A percentile compares a stretch with the other conserved stretches of the same genome.
Conservation (phyloP, 805 yeast species). For the Monosporozyma yasuniensis region DNA sequence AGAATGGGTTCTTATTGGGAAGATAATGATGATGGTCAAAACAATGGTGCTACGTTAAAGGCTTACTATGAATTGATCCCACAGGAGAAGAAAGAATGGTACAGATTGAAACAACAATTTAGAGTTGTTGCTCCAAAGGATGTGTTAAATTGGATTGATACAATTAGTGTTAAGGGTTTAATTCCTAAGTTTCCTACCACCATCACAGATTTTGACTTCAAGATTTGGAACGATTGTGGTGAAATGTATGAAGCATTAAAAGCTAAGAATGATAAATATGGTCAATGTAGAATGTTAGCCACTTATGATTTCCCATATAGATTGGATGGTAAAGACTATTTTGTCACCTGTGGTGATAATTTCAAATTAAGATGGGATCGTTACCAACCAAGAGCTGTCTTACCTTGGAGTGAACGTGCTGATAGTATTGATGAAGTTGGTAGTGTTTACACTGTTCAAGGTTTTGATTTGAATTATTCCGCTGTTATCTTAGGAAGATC, state of each 20-base stretch:
- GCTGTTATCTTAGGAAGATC: constrained; percentile 40
- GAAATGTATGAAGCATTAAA: constrained; percentile 34
- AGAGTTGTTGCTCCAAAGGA: constrained; percentile 35
- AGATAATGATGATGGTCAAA: constrained; percentile 14
- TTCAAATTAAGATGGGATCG: constrained; percentile 41
- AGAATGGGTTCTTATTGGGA: constrained; percentile 42
- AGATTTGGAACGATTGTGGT: constrained; percentile 35
- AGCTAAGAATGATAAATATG: constrained; percentile 25
- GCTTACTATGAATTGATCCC: constrained; percentile 16
- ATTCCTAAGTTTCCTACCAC: constrained; percentile 30
- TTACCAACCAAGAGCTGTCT: constrained; percentile 32
- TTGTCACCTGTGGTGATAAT: constrained; percentile 35
- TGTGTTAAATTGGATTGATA: constrained; percentile 34
- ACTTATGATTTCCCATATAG: constrained; percentile 42
- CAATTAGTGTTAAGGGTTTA: constrained; percentile 29
- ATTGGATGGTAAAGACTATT: constrained; percentile 38
- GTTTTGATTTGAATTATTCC: constrained; percentile 40
- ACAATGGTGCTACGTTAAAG: constrained; percentile 33
- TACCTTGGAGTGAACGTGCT: constrained; percentile 40
- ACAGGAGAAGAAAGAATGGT: constrained; percentile 19
- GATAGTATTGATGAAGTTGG: constrained; percentile 42
- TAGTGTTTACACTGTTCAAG: constrained; percentile 41
- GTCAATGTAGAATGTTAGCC: constrained; percentile 36
- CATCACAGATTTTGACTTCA: constrained; percentile 26
- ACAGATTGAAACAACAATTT: constrained; percentile 33